phyloP scores from a whole-genome alignment of 306 rosid genomes.

The Gleditsia sinensis region DNA sequence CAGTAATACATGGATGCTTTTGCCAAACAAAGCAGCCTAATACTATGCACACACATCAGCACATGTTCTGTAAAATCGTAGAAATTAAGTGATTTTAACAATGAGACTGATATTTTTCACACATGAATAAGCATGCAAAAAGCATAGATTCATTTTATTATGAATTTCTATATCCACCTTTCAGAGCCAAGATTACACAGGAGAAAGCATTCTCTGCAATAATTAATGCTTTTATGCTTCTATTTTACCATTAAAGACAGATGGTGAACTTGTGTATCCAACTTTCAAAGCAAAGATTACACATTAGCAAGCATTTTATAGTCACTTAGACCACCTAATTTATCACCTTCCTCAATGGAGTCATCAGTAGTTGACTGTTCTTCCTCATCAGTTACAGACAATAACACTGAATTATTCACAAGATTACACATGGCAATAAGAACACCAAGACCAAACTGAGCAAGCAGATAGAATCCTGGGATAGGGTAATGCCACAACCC shows the following conservation, averaged over 20 bases:
- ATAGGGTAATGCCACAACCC: constrained; percentile 94
- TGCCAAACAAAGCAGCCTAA: constrained; percentile 20
- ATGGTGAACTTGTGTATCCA: background rate
- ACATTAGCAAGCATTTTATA: constrained; percentile 12
- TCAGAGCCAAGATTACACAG: background rate
- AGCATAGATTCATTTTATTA: constrained; percentile 8
- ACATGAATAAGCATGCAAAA: constrained; percentile 33
- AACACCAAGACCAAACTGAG: constrained; percentile 88
- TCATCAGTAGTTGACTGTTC: constrained; percentile 55
- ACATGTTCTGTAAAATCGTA: background rate
- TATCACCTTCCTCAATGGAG: constrained; percentile 61
- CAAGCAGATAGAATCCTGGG: constrained; percentile 89
- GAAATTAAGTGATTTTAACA: constrained; percentile 26
- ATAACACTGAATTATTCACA: constrained; percentile 79
- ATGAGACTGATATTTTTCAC: constrained; percentile 2
- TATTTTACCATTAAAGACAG: background rate
- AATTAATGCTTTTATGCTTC: background rate
- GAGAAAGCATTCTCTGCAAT: background rate
- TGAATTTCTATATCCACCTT: background rate
- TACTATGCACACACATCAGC: constrained; percentile 6
- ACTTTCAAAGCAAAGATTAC: background rate
- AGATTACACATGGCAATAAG: constrained; percentile 83
- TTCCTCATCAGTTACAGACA: constrained; percentile 62
- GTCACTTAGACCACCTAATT: constrained; percentile 28
- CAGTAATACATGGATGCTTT: background rate